phyloP scores from a whole-genome alignment of 1,284 basidiomycete species.

The Sporisorium reilianum region DNA sequence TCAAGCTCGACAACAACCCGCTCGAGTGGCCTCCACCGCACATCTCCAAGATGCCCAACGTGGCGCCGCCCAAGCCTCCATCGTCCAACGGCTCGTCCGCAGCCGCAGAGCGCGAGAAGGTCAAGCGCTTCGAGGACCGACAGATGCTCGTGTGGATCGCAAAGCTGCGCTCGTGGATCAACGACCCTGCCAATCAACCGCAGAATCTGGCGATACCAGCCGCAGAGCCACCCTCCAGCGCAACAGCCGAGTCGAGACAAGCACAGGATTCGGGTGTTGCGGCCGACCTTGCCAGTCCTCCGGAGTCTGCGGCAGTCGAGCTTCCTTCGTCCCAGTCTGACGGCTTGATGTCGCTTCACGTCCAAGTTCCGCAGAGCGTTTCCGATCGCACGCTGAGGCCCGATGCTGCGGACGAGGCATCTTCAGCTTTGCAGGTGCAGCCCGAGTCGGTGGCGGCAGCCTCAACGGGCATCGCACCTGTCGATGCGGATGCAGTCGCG shows the following conservation, averaged over 20 bases:
- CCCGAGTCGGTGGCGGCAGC: neutral
- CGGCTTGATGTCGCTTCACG: conserved; percentile 36
- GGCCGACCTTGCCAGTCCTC: neutral
- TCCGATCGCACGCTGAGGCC: conserved; percentile 4
- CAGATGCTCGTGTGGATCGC: conserved; percentile 62
- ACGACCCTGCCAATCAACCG: conserved; percentile 30
- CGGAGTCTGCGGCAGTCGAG: neutral
- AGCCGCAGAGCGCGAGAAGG: conserved; percentile 32
- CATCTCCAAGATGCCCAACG: conserved; percentile 56
- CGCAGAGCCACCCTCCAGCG: neutral
- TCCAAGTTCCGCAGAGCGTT: conserved; percentile 30
- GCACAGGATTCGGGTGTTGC: neutral
- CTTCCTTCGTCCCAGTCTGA: conserved; percentile 22
- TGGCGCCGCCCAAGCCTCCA: conserved; percentile 31
- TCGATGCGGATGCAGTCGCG: neutral
- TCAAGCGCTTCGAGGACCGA: conserved; percentile 51
- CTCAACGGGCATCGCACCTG: neutral
- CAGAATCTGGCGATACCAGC: neutral
- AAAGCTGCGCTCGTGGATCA: conserved; percentile 58
- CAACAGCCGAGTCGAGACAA: neutral
- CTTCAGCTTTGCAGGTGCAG: neutral
- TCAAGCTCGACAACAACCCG: conserved; percentile 87
- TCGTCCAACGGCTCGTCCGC: conserved; percentile 66
- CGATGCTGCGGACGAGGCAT: neutral
- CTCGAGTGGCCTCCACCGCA: conserved; percentile 82